Percentiles rank a stretch among this genome's conserved stretches.
Conservation (phyloP, 2,329 filamentous ascomycete genomes). For the Colletotrichum somersetense region DNA sequence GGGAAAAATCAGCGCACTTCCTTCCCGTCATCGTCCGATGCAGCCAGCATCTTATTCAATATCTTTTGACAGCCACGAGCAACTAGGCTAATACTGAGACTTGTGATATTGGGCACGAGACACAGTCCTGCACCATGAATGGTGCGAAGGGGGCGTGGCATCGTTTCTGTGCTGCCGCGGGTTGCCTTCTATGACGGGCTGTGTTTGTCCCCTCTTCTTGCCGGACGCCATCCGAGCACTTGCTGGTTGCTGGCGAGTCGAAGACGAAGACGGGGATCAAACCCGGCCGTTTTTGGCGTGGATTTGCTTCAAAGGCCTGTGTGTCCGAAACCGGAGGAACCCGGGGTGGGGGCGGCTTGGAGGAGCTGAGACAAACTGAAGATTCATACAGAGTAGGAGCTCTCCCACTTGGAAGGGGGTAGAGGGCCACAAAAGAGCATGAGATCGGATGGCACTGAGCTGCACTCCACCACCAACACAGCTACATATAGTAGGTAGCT, state of each 20-base stretch:
- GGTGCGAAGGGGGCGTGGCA: constrained; percentile 4
- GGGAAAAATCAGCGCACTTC: constrained; percentile 33
- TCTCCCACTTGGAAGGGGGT: constrained; percentile 12
- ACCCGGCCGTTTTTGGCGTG: constrained; percentile 18
- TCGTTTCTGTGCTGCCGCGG: constrained; percentile 10
- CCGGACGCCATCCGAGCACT: constrained; percentile 31
- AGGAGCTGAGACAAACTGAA: constrained; percentile 5
- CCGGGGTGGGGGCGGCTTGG: constrained; percentile 6
- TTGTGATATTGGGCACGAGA: constrained; percentile 31
- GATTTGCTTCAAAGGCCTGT: constrained; percentile 31
- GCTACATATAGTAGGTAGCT: not conserved
- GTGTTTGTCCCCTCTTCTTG: constrained; percentile 17
- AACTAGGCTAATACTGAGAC: constrained; percentile 7
- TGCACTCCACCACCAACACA: constrained; percentile 16
- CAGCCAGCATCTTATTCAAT: constrained; percentile 26
- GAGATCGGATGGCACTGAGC: constrained; percentile 6
- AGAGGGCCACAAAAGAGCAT: not conserved
- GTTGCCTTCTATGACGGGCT: constrained; percentile 17
- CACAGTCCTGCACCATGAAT: constrained; percentile 28
- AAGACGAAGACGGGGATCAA: constrained; percentile 36
- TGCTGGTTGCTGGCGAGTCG: constrained; percentile 28
- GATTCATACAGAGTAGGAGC: constrained; percentile 8
- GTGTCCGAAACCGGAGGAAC: constrained; percentile 39
- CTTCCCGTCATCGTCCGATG: constrained; percentile 38
- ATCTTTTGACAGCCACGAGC: constrained; percentile 11